Evolutionary conservation across 2,329 filamentous ascomycete genomes (phyloP).

Genomic region (Apiospora rasikravindrae): DNA sequence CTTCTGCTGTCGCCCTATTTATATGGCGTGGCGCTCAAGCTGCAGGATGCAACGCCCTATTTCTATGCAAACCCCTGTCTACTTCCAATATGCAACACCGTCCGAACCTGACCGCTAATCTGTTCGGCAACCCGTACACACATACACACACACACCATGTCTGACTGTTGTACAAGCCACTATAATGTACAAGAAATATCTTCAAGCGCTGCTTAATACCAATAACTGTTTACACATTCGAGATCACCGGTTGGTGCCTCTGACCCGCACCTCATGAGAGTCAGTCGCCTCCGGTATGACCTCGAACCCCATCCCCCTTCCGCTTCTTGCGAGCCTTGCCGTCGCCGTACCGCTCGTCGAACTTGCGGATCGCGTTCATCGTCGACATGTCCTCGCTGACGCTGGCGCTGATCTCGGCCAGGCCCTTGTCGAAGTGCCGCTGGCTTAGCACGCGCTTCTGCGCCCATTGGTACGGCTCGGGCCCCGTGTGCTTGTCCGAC

Average conservation of each 20-base stretch:
- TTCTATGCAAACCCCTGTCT: conserved; percentile 19
- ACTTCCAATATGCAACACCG: background rate
- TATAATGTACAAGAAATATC: background rate
- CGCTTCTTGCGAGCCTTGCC: conserved; percentile 66
- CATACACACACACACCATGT: background rate
- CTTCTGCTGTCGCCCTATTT: conserved; percentile 27
- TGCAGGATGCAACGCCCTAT: conserved; percentile 23
- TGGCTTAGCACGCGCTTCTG: conserved; percentile 68
- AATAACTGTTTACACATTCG: background rate
- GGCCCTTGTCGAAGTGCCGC: conserved; percentile 82
- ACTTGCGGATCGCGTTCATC: conserved; percentile 86
- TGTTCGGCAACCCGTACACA: background rate
- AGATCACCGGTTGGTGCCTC: conserved; percentile 19
- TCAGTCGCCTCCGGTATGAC: conserved; percentile 46
- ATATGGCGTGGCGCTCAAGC: conserved; percentile 22
- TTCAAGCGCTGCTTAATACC: background rate
- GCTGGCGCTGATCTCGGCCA: conserved; percentile 88
- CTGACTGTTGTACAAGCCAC: background rate
- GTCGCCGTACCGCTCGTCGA: conserved; percentile 94
- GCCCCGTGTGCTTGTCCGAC: conserved; percentile 40
- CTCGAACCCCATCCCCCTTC: conserved; percentile 64
- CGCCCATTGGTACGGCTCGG: conserved; percentile 64
- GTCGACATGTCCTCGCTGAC: conserved; percentile 93
- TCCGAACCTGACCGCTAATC: background rate
- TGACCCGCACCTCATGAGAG: conserved; percentile 52